phyloP scores from a whole-genome alignment of 805 yeast genomes.

The Candida dendrica region DNA sequence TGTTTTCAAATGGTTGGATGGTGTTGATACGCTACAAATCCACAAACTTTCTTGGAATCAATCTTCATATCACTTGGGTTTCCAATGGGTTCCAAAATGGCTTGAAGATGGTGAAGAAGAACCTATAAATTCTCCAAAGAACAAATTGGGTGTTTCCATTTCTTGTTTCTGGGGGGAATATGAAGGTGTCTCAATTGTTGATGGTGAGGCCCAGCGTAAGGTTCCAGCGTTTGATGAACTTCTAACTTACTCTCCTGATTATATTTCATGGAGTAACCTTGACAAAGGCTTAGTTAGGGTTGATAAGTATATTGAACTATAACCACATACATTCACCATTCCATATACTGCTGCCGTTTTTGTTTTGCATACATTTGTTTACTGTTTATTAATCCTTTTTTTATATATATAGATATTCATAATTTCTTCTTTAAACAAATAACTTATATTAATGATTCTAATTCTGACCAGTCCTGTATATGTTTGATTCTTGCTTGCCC shows the following conservation, averaged over 20 bases:
- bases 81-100: slow-evolving; percentile 72
- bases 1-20: slow-evolving; percentile 46
- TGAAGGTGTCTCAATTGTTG: slow-evolving; percentile 33
- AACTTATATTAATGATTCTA: slow-evolving; percentile 7
- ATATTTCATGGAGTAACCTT: slow-evolving; percentile 56
- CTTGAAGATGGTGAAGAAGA: slow-evolving; percentile 27
- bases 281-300: slow-evolving; percentile 65
- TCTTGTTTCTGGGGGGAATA: slow-evolving; percentile 79
- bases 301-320: slow-evolving; percentile 38
- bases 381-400: neutral
- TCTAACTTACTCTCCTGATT: slow-evolving; percentile 56
- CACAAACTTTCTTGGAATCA: slow-evolving; percentile 60
- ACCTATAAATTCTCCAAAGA: slow-evolving; percentile 21
- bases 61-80: slow-evolving; percentile 45
- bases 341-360: too few relatives aligned
- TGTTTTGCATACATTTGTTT: neutral
- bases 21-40: slow-evolving; percentile 57
- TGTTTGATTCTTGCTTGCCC: slow-evolving; percentile 12
- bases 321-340: too few relatives aligned
- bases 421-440: neutral
- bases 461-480: slow-evolving; percentile 16
- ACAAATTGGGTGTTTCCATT: slow-evolving; percentile 47
- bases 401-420: neutral
- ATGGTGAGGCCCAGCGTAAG: slow-evolving; percentile 31
- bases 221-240: slow-evolving; percentile 72